Evolutionary conservation across 228 moss, liverwort and hornwort genomes (phyloP), one percentile per base, ranked within the genome.

Genomic region (Sphagnum magellanicum): DNA sequence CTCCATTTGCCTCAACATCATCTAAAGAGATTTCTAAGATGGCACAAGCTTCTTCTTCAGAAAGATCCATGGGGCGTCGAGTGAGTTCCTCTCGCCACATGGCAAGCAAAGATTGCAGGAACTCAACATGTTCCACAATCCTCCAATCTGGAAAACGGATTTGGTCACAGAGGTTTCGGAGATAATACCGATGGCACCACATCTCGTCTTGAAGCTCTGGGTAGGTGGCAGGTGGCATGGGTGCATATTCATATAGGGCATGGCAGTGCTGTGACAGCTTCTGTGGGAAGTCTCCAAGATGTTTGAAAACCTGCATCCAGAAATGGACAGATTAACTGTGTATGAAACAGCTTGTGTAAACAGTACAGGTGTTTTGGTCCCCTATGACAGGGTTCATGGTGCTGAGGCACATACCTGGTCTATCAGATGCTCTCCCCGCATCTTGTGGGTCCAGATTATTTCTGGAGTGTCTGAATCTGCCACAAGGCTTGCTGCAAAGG

Each of bases 121-220:
- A 98, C 81, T 98, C 98, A 59, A 98, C 98, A 73, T 98, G 98
- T 72, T 98, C 98, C 67, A 94, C 98, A 73, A 98, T 87, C 65
- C 82, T 90, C 98, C 98, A 98, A 9, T 98, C 92, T 53, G 94
- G 98, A 70, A 98, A 98, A 62, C 92, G 85, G 48, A 94, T 94
- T 72, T 98, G 89, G 76, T 98, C 98, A 71, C 98, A 98, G 13
- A 98, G 78, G 67, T 98, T 98, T 53, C 98, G 92, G 67, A 98
- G 92, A 82, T 98, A 98, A 70, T 98, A 98, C 71, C 98, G 92
- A 73, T 98, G 98, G 68, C 98, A 98, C 98, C 98, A 98, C 98
- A 98, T 98, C 77, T 98, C 98, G 74, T 98, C 98, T 89, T 98
- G 87, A 69, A 98, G 98, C 81, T 98, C 98, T 51, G 98, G 91